A percentile compares a stretch with the other conserved stretches of the same genome.
phyloP scores from a whole-genome alignment of 2,329 filamentous ascomycete species.

The Keithomyces neogunnii region DNA sequence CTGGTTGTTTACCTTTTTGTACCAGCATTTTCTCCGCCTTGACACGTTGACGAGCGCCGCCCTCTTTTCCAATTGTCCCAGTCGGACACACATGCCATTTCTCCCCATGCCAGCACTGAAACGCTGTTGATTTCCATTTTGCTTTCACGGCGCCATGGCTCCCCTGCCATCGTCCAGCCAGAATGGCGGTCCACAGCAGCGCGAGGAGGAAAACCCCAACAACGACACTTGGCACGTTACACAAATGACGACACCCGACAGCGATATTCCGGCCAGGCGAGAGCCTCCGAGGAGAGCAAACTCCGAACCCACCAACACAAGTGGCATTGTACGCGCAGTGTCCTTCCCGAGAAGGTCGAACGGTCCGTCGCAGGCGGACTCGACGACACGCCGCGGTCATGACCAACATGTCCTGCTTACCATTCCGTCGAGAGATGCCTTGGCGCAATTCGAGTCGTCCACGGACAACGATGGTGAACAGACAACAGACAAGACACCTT shows the following conservation, averaged over 20 bases:
- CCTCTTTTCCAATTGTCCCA: not conserved
- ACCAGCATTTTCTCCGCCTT: not conserved
- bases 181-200: slow-evolving; percentile 2
- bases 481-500: not conserved
- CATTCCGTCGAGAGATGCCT: slow-evolving; percentile 12
- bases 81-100: not conserved
- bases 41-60: too few species aligned
- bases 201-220: slow-evolving; percentile 7
- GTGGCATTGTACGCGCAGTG: not conserved
- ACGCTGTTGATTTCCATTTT: not conserved
- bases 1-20: not conserved
- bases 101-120: slow-evolving; percentile 16
- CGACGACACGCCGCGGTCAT: not conserved
- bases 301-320: slow-evolving; percentile 3
- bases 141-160: slow-evolving; percentile 16
- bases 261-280: not conserved
- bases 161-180: slow-evolving; percentile 11
- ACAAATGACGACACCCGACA: not conserved
- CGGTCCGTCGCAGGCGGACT: slow-evolving; percentile 7
- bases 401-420: slow-evolving; percentile 15
- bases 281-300: slow-evolving; percentile 6
- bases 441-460: slow-evolving; percentile 1
- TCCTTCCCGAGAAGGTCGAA: slow-evolving; percentile 4
- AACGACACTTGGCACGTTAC: not conserved
- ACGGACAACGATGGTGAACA: not conserved